A percentile compares a stretch with the other conserved stretches of the same genome.
phyloP scores from a whole-genome alignment of 495 filamentous ascomycete genomes.

The Penicillium riverlandense region DNA sequence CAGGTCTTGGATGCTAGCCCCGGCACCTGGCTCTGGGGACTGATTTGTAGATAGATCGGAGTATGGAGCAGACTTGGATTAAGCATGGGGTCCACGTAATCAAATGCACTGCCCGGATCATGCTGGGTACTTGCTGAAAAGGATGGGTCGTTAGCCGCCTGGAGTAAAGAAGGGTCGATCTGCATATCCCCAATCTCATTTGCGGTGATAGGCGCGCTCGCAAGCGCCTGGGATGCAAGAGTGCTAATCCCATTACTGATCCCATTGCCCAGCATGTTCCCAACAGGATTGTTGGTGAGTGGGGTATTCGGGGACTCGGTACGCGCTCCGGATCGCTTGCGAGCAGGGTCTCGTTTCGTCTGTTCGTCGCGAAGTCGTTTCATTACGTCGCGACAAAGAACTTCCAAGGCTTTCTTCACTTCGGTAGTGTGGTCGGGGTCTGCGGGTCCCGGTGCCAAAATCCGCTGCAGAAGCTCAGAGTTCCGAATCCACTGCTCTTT shows the following conservation, averaged over 20 bases:
- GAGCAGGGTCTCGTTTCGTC: slow-evolving; percentile 48
- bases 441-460: slow-evolving; percentile 46
- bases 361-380: slow-evolving; percentile 66
- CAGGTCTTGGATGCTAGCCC: slow-evolving; percentile 43
- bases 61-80: slow-evolving; percentile 26
- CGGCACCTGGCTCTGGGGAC: slow-evolving; percentile 43
- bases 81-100: slow-evolving; percentile 31
- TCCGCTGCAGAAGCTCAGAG: slow-evolving; percentile 48
- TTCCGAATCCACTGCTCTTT: slow-evolving; percentile 60
- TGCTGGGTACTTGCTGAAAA: slow-evolving; percentile 34
- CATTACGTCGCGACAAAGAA: slow-evolving; percentile 65
- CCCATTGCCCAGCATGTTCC: slow-evolving; percentile 19
- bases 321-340: slow-evolving; percentile 34
- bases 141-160: slow-evolving; percentile 44
- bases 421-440: slow-evolving; percentile 51
- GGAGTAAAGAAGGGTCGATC: slow-evolving; percentile 57
- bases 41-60: slow-evolving; percentile 59
- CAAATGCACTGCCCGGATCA: slow-evolving; percentile 28
- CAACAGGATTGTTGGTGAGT: slow-evolving; percentile 11
- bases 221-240: slow-evolving; percentile 44
- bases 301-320: slow-evolving; percentile 19
- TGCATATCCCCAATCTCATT: slow-evolving; percentile 50
- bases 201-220: slow-evolving; percentile 35
- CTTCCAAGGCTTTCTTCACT: slow-evolving; percentile 54
- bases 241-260: slow-evolving; percentile 45